These are phyloP conservation scores for Fusarium irregulare DNA, from an alignment of 2,329 filamentous ascomycete genomes.

Conservation along the genomic window DNA sequence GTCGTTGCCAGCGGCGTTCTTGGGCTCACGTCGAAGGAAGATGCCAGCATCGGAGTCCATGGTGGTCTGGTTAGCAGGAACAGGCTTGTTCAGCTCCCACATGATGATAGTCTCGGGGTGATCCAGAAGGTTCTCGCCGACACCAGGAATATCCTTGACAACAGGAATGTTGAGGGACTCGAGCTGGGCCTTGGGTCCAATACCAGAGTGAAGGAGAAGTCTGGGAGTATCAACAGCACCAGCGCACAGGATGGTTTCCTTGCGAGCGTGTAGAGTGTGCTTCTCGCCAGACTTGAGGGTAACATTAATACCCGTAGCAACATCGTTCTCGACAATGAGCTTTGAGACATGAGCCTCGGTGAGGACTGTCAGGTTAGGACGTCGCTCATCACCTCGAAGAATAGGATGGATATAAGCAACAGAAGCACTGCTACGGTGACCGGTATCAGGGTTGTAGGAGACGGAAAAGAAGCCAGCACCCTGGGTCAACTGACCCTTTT, in stretches of 20 bases:
- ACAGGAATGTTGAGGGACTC: slow-evolving; percentile 64
- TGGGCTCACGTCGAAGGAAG: slow-evolving; percentile 82
- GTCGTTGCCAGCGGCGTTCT: slow-evolving; percentile 75
- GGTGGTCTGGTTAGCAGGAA: slow-evolving; percentile 81
- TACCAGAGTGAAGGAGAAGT: slow-evolving; percentile 67
- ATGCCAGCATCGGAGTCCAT: slow-evolving; percentile 93
- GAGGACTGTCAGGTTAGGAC: slow-evolving; percentile 85
- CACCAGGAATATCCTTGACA: slow-evolving; percentile 68
- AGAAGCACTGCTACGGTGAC: slow-evolving; percentile 84
- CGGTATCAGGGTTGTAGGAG: slow-evolving; percentile 90
- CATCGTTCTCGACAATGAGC: slow-evolving; percentile 76
- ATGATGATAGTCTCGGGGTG: slow-evolving; percentile 71
- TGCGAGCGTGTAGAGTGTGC: slow-evolving; percentile 70
- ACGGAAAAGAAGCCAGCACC: slow-evolving; percentile 92
- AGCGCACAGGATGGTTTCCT: slow-evolving; percentile 82
- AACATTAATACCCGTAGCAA: slow-evolving; percentile 79
- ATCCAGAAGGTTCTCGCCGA: slow-evolving; percentile 71
- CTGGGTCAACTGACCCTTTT: slow-evolving; percentile 76
- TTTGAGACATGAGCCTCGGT: slow-evolving; percentile 90
- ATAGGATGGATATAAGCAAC: slow-evolving; percentile 96
- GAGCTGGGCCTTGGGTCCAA: slow-evolving; percentile 67
- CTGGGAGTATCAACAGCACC: slow-evolving; percentile 86
- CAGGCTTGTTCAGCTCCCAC: slow-evolving; percentile 83
- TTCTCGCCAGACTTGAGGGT: slow-evolving; percentile 65
- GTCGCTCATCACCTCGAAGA: slow-evolving; percentile 81